Evolutionary conservation across 805 yeast genomes (phyloP).

Genomic region (Saccharomycopsis olivae): DNA sequence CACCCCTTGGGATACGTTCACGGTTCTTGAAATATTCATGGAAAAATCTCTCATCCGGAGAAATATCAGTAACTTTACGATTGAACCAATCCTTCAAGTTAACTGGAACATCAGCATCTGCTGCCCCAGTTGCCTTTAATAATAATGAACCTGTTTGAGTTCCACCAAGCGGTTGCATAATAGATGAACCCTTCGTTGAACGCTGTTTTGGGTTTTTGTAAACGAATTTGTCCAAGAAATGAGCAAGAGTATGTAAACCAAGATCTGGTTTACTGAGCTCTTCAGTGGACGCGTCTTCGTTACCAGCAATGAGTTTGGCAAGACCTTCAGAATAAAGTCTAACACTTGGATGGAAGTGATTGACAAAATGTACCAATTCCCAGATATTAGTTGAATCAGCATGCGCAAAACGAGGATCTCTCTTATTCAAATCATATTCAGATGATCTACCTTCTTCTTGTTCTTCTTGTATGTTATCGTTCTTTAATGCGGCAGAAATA

Average conservation of each 20-base stretch:
- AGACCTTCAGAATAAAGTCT: conserved; percentile 65
- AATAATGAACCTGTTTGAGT: conserved; percentile 59
- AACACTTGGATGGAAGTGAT: conserved; percentile 90
- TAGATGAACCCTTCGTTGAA: conserved; percentile 75
- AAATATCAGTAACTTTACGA: conserved; percentile 51
- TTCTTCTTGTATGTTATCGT: conserved; percentile 42
- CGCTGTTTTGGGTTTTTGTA: conserved; percentile 85
- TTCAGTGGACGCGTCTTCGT: conserved; percentile 19
- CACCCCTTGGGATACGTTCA: conserved; percentile 28
- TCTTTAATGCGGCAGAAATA: conserved; percentile 49
- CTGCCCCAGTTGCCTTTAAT: conserved; percentile 45
- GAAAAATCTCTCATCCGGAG: conserved; percentile 84
- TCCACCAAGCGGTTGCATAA: conserved; percentile 97
- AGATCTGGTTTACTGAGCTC: conserved; percentile 70
- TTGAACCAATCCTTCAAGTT: conserved; percentile 79
- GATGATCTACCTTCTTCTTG: conserved; percentile 24
- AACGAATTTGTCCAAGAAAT: conserved; percentile 91
- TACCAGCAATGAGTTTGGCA: conserved; percentile 34
- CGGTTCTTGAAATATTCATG: conserved; percentile 70
- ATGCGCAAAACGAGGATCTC: conserved; percentile 90
- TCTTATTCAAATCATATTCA: conserved; percentile 72
- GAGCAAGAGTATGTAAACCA: conserved; percentile 77
- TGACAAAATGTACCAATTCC: conserved; percentile 68
- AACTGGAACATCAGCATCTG: conserved; percentile 40
- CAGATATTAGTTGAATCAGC: conserved; percentile 76